These are phyloP conservation scores for Cryphonectria naterciae DNA, from an alignment of 2,329 filamentous ascomycete genomes.

Conservation along the genomic window DNA sequence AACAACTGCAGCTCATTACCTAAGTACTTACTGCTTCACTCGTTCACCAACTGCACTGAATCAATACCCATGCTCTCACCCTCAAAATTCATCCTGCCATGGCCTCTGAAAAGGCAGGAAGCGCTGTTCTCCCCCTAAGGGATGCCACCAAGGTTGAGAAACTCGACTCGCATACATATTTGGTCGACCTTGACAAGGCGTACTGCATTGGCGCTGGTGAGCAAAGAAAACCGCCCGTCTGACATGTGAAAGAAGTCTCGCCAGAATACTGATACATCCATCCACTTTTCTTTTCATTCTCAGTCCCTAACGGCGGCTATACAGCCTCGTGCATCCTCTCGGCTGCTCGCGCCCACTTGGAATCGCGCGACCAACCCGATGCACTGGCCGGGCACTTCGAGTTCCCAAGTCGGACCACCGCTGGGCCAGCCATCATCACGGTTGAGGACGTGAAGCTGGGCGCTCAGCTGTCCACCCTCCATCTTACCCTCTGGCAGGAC, in stretches of 20 bases:
- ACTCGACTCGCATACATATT: neutral
- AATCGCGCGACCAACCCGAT: slow-evolving; percentile 41
- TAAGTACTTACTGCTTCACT: neutral
- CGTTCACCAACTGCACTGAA: neutral
- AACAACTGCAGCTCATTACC: neutral
- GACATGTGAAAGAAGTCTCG: neutral
- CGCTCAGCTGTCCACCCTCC: slow-evolving; percentile 46
- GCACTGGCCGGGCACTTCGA: slow-evolving; percentile 46
- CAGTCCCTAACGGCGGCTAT: neutral
- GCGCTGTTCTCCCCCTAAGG: neutral
- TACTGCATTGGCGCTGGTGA: slow-evolving; percentile 1
- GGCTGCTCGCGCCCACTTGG: slow-evolving; percentile 37
- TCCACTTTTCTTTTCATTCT: neutral
- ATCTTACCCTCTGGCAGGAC: slow-evolving; percentile 47
- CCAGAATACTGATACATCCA: neutral
- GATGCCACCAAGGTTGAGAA: neutral
- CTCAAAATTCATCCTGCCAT: neutral
- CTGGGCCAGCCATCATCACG: slow-evolving; percentile 43
- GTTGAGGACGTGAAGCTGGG: slow-evolving; percentile 49
- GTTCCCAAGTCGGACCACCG: slow-evolving; percentile 44
- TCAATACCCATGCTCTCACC: neutral
- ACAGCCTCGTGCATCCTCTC: neutral
- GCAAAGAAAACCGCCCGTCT: neutral
- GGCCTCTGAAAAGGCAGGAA: neutral
- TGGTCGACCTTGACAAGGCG: neutral